Base-by-base conservation (phyloP, 768 basidiomycete genomes). In the Wakefieldia striispora region DNA sequence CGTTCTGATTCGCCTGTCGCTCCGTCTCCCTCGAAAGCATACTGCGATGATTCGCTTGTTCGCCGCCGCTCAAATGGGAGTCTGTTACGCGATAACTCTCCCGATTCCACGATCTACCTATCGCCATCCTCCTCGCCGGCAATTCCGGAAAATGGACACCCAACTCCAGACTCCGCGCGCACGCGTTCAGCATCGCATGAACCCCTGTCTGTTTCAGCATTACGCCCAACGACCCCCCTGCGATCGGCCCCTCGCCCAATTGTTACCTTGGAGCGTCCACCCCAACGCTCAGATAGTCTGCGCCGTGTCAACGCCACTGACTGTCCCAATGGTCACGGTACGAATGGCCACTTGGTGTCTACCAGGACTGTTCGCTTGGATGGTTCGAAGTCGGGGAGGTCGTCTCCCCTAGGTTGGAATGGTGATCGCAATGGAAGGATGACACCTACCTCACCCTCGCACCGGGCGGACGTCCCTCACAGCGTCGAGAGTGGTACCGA, bases 401-500 rank as follows among this genome's bases (percentile, higher is more conserved):
- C 66, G 4, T 61, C 66, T 16, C 55, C 61, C 19, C 39, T 49
- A 7, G 56, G 53, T 27, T 57, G 55, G 53, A 55, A 50, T 38
- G 51, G 49, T 20, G 68, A 68, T 39, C 53, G 58, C 21, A 47
- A 49, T 1, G 59, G 57, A 23, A 31, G 23, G 14, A 47, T 55
- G 10, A 56, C 63, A 47, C 80, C 84, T 13, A 70, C 74, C 3
- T 85, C 84, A 0, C 85, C 86, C 5, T 74, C 79, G 3, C 81
- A 83, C 59, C 75, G 70, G 31, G 80, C 78, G 0, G 87, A 90
- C 61, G 86, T 89, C 10, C 88, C 87, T 48, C 82, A 78, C 43
- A 73, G 80, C 12, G 73, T 89, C 16, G 88, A 88, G 68, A 88
- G 85, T 57, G 86, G 81, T 13, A 85, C 83, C 3, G 87, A 89